Base-by-base conservation (phyloP, 2,329 filamentous ascomycete species). In the Coniochaeta ligniaria region DNA sequence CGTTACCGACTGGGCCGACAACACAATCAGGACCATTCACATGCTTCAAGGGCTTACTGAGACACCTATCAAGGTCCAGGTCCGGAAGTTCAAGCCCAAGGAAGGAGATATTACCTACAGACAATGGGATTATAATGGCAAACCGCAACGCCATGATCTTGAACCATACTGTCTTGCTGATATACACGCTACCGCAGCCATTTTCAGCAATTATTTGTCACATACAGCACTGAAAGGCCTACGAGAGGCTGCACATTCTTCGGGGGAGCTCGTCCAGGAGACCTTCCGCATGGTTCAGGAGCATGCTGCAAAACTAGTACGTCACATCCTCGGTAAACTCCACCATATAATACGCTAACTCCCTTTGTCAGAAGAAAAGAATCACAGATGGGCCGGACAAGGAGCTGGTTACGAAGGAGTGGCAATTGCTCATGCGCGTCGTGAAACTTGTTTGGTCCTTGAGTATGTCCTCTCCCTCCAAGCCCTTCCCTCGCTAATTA, bases 61-160 rank as follows among this genome's bases (percentile, higher is more conserved):
- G 58, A 66, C 63, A 2, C 75, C 79, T 0, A 66, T 83, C 14
- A 57, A 47, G 1, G 63, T 82, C 17, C 62, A 67, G 0, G 78
- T 82, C 1, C 73, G 76, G n/a, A 67, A 66, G 17, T 82, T 83
- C 62, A 64, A 59, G 2, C 74, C 77, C 0, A 65, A 54, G 1
- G 58, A 64, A 0, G 72, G 70, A 1, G 80, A 83, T 56, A 66
- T 76, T 1, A 68, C 73, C 8, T 65, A 71, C 16, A 73, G 78
- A 4, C 69, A 65, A 58, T 82, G 77, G 71, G 69, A 70, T 7
- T 73, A 75, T 57, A 59, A 66, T 7, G 66, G 70, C 62, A 64
- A 6, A 67, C n/a, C n/a, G n/a, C n/a, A 63, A 12, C n/a, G 33
- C 12, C 54, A 69, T 55, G 70, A 72, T 8, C 61, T 80, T 14